Evolutionary conservation across 495 filamentous ascomycete genomes (phyloP).

Genomic region (Penicillium nucicola): DNA sequence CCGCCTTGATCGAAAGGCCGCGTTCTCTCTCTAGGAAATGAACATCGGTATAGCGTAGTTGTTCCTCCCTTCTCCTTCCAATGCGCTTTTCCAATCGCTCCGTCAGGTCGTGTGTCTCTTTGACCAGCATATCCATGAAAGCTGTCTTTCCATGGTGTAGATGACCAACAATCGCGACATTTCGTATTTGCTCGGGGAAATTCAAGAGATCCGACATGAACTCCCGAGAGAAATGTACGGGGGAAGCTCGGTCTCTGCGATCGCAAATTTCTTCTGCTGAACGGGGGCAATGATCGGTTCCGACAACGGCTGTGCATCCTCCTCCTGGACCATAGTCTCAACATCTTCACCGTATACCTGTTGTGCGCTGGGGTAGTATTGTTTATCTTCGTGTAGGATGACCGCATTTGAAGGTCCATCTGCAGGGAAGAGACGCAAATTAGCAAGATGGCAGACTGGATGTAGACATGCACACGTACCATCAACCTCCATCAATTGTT

Average conservation of each 20-base stretch:
- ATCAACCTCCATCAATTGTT: slow-evolving; percentile 94
- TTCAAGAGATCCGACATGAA: slow-evolving; percentile 98
- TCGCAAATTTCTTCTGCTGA: slow-evolving; percentile 89
- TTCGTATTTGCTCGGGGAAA: slow-evolving; percentile 89
- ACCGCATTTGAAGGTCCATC: slow-evolving; percentile 97
- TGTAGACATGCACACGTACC: slow-evolving; percentile 42
- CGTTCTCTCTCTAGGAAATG: slow-evolving; percentile 85
- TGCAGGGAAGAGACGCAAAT: slow-evolving; percentile 33
- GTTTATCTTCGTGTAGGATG: slow-evolving; percentile 96
- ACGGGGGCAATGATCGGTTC: slow-evolving; percentile 93
- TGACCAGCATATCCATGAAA: slow-evolving; percentile 96
- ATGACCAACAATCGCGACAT: slow-evolving; percentile 88
- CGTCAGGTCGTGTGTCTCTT: slow-evolving; percentile 86
- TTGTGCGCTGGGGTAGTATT: slow-evolving; percentile 95
- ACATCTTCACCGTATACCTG: slow-evolving; percentile 93
- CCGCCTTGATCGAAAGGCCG: slow-evolving; percentile 88
- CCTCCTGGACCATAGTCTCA: slow-evolving; percentile 93
- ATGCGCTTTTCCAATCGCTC: slow-evolving; percentile 72
- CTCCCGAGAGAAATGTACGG: slow-evolving; percentile 77
- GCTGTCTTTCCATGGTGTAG: slow-evolving; percentile 97
- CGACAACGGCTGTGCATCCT: slow-evolving; percentile 88
- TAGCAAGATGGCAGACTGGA: slow-evolving; percentile 6
- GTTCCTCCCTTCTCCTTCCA: slow-evolving; percentile 82
- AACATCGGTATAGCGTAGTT: slow-evolving; percentile 90
- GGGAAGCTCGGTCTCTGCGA: slow-evolving; percentile 90